Conservation (phyloP, 2,329 filamentous ascomycete genomes). For the Domatiomyces globalis region DNA sequence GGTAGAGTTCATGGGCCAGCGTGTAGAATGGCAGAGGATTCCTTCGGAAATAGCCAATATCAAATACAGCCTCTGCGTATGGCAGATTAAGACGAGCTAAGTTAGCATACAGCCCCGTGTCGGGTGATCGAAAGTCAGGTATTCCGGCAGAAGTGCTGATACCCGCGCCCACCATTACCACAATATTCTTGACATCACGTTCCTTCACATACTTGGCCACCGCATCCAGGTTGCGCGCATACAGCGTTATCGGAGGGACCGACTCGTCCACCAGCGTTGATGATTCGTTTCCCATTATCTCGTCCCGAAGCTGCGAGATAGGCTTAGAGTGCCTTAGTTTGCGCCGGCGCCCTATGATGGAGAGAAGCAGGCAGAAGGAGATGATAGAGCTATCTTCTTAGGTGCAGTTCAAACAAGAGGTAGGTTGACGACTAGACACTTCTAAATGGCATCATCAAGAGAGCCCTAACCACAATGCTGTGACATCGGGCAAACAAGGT, state of each 20-base stretch:
- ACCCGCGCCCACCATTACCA: slow-evolving; percentile 78
- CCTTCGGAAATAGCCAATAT: slow-evolving; percentile 72
- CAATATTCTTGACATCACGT: slow-evolving; percentile 54
- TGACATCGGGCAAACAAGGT: no score
- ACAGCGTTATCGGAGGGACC: slow-evolving; percentile 50
- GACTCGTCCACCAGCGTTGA: slow-evolving; percentile 53
- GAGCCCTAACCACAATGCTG: no score
- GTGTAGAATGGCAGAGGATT: slow-evolving; percentile 86
- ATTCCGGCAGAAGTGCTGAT: slow-evolving; percentile 53
- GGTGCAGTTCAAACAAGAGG: no score
- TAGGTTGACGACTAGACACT: no score
- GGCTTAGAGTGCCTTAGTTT: slow-evolving; percentile 29
- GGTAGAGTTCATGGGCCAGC: slow-evolving; percentile 81
- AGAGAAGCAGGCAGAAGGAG: background rate
- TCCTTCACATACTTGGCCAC: slow-evolving; percentile 69
- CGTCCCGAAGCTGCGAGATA: slow-evolving; percentile 17
- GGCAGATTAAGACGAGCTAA: slow-evolving; percentile 73
- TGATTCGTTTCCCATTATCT: slow-evolving; percentile 75
- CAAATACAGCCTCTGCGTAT: slow-evolving; percentile 84
- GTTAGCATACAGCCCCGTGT: slow-evolving; percentile 88
- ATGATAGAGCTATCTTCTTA: background rate
- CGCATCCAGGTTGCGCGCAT: slow-evolving; percentile 53
- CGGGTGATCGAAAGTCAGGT: slow-evolving; percentile 86
- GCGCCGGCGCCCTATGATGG: slow-evolving; percentile 38
- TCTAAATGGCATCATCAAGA: no score